These are phyloP conservation scores for Nigrospora oryzae DNA, from an alignment of 2,329 filamentous ascomycete genomes.

Conservation along the genomic window DNA sequence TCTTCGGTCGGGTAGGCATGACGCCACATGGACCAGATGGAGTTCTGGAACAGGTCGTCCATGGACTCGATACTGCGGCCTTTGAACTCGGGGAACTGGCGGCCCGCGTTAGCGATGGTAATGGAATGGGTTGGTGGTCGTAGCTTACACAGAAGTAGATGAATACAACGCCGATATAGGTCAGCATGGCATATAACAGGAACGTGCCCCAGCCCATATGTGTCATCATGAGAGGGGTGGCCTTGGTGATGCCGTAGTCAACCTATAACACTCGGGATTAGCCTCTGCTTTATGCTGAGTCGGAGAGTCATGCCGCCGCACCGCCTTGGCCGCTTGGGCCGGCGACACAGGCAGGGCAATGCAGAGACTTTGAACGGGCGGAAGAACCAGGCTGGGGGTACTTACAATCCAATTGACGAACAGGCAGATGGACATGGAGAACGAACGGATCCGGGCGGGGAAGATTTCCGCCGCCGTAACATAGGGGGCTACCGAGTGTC, in stretches of 20 bases:
- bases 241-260: slow-evolving; percentile 19
- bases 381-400: too few species aligned
- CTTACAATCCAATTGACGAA: slow-evolving; percentile 23
- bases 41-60: slow-evolving; percentile 34
- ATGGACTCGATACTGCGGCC: slow-evolving; percentile 39
- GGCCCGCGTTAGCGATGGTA: background rate
- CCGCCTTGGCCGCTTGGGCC: too few species aligned
- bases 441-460: slow-evolving; percentile 20
- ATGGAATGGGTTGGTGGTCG: slow-evolving; percentile 31
- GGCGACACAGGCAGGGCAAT: too few species aligned
- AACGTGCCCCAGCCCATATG: slow-evolving; percentile 26
- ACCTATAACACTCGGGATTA: background rate
- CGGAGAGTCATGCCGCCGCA: too few species aligned
- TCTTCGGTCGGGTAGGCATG: slow-evolving; percentile 28
- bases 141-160: slow-evolving; percentile 36
- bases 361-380: slow-evolving; percentile 5
- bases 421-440: slow-evolving; percentile 18
- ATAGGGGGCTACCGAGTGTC: slow-evolving; percentile 16
- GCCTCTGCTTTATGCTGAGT: background rate
- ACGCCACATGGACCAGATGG: slow-evolving; percentile 30
- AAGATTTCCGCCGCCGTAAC: slow-evolving; percentile 23
- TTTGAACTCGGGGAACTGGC: slow-evolving; percentile 33
- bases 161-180: slow-evolving; percentile 27
- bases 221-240: slow-evolving; percentile 25
- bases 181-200: slow-evolving; percentile 23